A percentile compares a stretch with the other conserved stretches of the same genome.
phyloP scores from a whole-genome alignment of 2,329 filamentous ascomycete genomes.

The Sarocladium kiliense region DNA sequence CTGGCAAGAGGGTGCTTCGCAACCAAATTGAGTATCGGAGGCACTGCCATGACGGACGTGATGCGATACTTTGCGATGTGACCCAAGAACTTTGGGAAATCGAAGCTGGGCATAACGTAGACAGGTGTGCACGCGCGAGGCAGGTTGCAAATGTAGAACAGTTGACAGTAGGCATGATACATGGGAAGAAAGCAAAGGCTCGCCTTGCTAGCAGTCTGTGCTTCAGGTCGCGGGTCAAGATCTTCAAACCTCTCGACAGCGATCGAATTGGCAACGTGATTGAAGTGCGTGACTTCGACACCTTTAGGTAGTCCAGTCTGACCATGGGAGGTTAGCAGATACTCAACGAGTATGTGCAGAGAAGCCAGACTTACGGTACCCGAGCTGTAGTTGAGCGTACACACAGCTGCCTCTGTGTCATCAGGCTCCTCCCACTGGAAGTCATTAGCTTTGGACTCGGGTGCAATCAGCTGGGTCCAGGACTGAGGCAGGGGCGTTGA shows the following conservation, averaged over 20 bases:
- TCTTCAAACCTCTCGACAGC: conserved; percentile 41
- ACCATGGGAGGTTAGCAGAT: background rate
- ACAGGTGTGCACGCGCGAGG: conserved; percentile 56
- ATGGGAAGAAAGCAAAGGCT: conserved; percentile 69
- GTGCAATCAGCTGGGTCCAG: conserved; percentile 59
- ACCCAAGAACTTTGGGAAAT: conserved; percentile 67
- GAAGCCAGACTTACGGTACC: conserved; percentile 45
- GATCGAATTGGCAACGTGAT: conserved; percentile 66
- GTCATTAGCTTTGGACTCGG: conserved; percentile 41
- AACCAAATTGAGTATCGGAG: conserved; percentile 69
- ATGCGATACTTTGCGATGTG: conserved; percentile 65
- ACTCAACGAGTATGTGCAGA: background rate
- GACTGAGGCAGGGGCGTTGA: conserved; percentile 21
- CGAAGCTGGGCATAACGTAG: conserved; percentile 75
- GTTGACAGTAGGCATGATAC: conserved; percentile 71
- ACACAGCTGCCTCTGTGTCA: conserved; percentile 46
- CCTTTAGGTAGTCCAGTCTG: conserved; percentile 76
- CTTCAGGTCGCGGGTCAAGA: background rate
- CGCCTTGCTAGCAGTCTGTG: conserved; percentile 24
- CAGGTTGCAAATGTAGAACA: conserved; percentile 58
- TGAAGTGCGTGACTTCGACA: conserved; percentile 73
- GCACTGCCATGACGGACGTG: conserved; percentile 62
- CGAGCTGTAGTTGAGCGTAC: conserved; percentile 73
- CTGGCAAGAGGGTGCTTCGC: conserved; percentile 64
- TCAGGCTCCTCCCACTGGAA: conserved; percentile 60